phyloP scores from a whole-genome alignment of 2,329 filamentous ascomycete species.

The Plectosphaerella sp. region DNA sequence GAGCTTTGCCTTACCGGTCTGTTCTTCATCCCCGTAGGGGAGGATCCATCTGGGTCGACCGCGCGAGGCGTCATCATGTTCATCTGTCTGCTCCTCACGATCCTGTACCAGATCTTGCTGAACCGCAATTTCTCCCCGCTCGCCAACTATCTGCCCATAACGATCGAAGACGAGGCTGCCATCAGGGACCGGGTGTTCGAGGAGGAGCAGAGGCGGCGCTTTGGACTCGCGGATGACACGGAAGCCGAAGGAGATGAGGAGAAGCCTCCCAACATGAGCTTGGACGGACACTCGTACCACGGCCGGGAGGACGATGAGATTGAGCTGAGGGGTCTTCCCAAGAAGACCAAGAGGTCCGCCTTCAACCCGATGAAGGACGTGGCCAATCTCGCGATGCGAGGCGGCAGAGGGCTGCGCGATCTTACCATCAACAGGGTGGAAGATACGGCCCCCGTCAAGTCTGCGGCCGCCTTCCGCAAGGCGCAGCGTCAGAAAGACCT shows the following conservation, averaged over 20 bases:
- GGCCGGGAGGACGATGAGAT: conserved; percentile 22
- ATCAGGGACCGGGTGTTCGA: conserved; percentile 88
- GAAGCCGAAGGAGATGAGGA: conserved; percentile 42
- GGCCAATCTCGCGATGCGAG: conserved; percentile 41
- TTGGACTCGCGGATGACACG: conserved; percentile 55
- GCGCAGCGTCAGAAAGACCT: conserved; percentile 54
- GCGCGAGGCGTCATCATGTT: conserved; percentile 75
- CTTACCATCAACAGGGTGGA: conserved; percentile 38
- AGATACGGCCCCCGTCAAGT: conserved; percentile 25
- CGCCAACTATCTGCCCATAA: conserved; percentile 86
- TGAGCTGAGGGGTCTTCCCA: conserved; percentile 22
- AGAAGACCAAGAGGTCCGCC: conserved; percentile 28
- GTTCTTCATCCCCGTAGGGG: conserved; percentile 70
- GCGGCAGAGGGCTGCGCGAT: conserved; percentile 43
- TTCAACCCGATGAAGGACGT: conserved; percentile 44
- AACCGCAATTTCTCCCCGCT: conserved; percentile 82
- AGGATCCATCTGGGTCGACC: conserved; percentile 46
- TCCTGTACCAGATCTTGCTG: conserved; percentile 73
- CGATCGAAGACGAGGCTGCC: conserved; percentile 90
- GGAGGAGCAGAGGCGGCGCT: conserved; percentile 66
- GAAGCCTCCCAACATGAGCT: conserved; percentile 37
- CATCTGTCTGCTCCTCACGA: conserved; percentile 64
- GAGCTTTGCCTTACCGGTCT: conserved; percentile 84
- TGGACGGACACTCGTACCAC: conserved; percentile 27
- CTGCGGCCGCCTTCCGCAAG: conserved; percentile 42